Base-by-base conservation (phyloP, 73 alveolate species). In the Paramecium tetraurelia region DNA sequence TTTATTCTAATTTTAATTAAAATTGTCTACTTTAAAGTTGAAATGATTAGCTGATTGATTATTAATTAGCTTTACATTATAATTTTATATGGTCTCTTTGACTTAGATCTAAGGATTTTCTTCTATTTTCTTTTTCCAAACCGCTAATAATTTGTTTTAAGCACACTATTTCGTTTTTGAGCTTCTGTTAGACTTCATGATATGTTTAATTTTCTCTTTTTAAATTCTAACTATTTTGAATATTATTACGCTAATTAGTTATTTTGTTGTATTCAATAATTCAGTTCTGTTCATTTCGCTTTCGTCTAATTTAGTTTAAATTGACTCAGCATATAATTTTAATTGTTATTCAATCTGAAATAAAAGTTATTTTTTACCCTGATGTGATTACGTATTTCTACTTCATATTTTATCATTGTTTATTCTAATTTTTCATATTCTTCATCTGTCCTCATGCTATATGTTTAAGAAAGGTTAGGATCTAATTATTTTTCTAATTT, bases 341-440 rank as follows among this genome's bases (percentile, higher is more conserved):
- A 71, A 20, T 71, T 71, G 31, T 31, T 71, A 12, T 38, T 71
- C 86, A 33, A 71, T 12, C 86, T 71, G 5, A 6, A 24, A 24
- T 24, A 0, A 24, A 27, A 24, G n/a, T 21, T 24, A 59, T 20
- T 22, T 36, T 11, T 33, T 76, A 76, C 89, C 11, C 89, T 76
- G 16, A 76, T 76, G 46, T 76, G 89, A 40, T 36, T 76, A 12
- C 89, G 40, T 16, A 76, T 76, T 43, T 76, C 89, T 35, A 24
- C 89, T 76, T 76, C 89, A 76, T 76, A 43, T 36, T 76, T 76
- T 8, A 24, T 7, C 48, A 76, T 41, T 20, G 70, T 76, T 41
- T 41, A 76, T 76, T 76, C 89, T 33, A 76, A 76, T 76, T 76
- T 76, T 21, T 76, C 72, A 76, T 76, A 76, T 76, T 76, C 89